Evolutionary conservation across 768 basidiomycete species (phyloP).

Genomic region (Tylopilus sp.): DNA sequence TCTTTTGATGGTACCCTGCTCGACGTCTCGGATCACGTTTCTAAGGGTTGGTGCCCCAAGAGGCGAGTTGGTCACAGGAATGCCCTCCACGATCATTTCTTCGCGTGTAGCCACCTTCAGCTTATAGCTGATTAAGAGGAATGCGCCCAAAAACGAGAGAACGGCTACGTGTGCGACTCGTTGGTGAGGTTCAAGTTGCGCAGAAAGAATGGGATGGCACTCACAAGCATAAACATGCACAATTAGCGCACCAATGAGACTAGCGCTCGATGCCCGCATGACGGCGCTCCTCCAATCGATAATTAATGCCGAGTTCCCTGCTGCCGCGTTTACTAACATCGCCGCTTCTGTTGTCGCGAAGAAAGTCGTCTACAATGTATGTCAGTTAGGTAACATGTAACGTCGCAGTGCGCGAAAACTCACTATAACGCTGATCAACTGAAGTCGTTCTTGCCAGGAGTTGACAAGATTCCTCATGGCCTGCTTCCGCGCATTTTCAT

Average conservation of each 20-base stretch:
- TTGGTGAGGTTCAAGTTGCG: neutral
- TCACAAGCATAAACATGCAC: conserved; percentile 50
- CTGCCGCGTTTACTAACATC: conserved; percentile 43
- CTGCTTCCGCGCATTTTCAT: conserved; percentile 41
- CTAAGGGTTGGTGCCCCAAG: neutral
- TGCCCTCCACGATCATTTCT: conserved; percentile 37
- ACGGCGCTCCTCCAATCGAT: conserved; percentile 7
- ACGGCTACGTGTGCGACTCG: conserved; percentile 25
- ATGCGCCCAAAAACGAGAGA: conserved; percentile 53
- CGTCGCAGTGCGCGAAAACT: conserved; percentile 16
- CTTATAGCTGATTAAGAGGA: conserved; percentile 53
- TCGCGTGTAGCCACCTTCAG: conserved; percentile 49
- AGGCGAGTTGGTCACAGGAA: conserved; percentile 1
- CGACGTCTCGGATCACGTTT: neutral
- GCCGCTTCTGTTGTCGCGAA: conserved; percentile 57
- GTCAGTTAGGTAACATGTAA: neutral
- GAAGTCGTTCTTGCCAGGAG: conserved; percentile 60
- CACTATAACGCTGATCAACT: conserved; percentile 58
- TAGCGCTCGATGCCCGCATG: conserved; percentile 39
- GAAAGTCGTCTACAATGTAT: conserved; percentile 51
- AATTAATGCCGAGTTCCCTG: conserved; percentile 8
- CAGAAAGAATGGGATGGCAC: conserved; percentile 10
- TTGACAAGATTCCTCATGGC: conserved; percentile 49
- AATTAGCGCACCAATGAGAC: conserved; percentile 47
- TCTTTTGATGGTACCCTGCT: neutral